phyloP scores from a whole-genome alignment of 2,329 filamentous ascomycete species.

The Diaporthe capsici region DNA sequence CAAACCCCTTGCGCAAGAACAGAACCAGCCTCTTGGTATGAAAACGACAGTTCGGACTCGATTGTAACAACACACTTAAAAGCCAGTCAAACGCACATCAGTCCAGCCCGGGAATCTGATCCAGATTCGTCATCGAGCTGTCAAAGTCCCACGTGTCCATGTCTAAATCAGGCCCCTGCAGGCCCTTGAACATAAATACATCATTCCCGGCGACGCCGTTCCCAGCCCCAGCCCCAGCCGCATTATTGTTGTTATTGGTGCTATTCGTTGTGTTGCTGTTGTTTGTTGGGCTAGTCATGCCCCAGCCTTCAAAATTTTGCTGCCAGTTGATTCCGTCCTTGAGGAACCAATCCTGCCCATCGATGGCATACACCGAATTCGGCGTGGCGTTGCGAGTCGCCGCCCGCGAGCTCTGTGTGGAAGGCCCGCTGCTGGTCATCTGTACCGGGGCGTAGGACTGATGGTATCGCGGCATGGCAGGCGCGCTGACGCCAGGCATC shows the following conservation, averaged over 20 bases:
- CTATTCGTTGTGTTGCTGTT: neutral
- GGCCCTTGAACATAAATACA: constrained; percentile 49
- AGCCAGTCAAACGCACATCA: constrained; percentile 34
- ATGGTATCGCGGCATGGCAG: constrained; percentile 48
- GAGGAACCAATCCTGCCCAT: constrained; percentile 70
- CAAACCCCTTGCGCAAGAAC: neutral
- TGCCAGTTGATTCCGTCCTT: constrained; percentile 72
- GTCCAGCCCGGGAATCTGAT: constrained; percentile 48
- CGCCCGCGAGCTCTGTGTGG: constrained; percentile 41
- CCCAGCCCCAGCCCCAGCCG: constrained; percentile 31
- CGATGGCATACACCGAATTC: constrained; percentile 57
- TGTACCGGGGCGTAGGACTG: constrained; percentile 47
- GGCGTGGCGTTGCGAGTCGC: constrained; percentile 49
- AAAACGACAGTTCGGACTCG: neutral
- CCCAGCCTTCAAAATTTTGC: constrained; percentile 70
- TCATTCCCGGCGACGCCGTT: constrained; percentile 38
- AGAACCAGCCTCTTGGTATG: constrained; percentile 3
- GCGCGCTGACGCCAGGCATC: constrained; percentile 45
- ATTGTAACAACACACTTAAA: neutral
- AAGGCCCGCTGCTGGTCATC: constrained; percentile 41
- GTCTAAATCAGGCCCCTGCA: constrained; percentile 42
- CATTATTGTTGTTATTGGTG: constrained; percentile 4
- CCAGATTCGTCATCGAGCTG: constrained; percentile 46
- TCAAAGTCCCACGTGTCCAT: constrained; percentile 46
- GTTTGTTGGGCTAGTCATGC: constrained; percentile 48